Evolutionary conservation across 2,329 filamentous ascomycete species (phyloP).

Genomic region (Penicillium freii): DNA sequence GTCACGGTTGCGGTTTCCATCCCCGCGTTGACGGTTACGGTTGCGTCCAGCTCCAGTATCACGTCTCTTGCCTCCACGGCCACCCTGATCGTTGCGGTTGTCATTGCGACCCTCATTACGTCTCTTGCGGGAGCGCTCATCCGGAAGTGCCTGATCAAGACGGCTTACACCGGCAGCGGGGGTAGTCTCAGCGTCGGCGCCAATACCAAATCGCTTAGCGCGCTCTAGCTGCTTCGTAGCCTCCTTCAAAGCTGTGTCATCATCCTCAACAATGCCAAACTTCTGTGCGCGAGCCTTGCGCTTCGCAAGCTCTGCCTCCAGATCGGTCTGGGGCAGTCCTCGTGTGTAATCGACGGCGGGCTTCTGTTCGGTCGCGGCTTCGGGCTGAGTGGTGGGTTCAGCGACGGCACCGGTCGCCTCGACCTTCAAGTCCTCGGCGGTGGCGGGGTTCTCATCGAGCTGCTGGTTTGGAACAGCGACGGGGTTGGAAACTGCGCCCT

Average conservation of each 20-base stretch:
- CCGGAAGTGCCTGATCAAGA: conserved; percentile 47
- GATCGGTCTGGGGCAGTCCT: conserved; percentile 43
- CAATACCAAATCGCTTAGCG: conserved; percentile 48
- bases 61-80: conserved; percentile 44
- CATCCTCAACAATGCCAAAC: conserved; percentile 47
- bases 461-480: conserved; percentile 43
- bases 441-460: conserved; percentile 38
- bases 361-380: conserved; percentile 31
- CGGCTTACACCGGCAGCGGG: conserved; percentile 36
- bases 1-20: conserved; percentile 25
- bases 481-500: conserved; percentile 39
- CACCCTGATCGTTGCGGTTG: conserved; percentile 38
- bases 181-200: conserved; percentile 17
- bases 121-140: conserved; percentile 44
- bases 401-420: conserved; percentile 26
- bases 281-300: conserved; percentile 51
- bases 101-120: conserved; percentile 30
- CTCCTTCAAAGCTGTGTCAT: conserved; percentile 39
- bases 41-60: conserved; percentile 38
- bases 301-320: conserved; percentile 49
- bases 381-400: conserved; percentile 20
- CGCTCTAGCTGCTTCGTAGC: conserved; percentile 47
- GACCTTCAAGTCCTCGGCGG: conserved; percentile 40
- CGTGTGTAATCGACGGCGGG: conserved; percentile 41
- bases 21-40: conserved; percentile 28